Base-by-base conservation (phyloP, 2,329 filamentous ascomycete species). In the Chrysosporium keratinophilum region DNA sequence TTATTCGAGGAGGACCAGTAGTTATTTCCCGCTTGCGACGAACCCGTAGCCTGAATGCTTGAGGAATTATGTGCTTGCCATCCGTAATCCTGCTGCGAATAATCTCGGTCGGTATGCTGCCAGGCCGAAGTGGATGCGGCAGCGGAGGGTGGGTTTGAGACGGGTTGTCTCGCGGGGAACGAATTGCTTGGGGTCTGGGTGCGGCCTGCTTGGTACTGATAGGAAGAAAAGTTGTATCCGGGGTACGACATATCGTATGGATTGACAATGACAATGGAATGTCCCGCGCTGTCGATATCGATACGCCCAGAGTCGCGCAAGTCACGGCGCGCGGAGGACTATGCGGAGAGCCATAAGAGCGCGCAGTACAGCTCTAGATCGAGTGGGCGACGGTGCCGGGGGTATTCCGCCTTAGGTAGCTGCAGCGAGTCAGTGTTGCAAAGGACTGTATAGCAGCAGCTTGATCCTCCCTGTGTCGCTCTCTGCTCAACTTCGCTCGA, bases 191-290 rank as follows among this genome's bases (percentile, higher is more conserved):
- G 35, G 19, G 15, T 48, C 31, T 54, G 52, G 15, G 41, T 43
- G 9, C 56, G 47, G 7, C 34, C 37, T n/a, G 50, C 12, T 37
- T 48, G 33, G 14, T 58, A 45, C 34, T 55, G 56, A 44, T 58
- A 53, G 20, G 52, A 45, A 12, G 53, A 31, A 9, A 56, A 59
- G 10, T 52, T 54, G 37, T 52, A 59, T 12, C 58, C 56, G n/a
- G 54, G 42, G 23, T 58, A 59, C 20, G 56, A 57, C 58, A 59
- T 59, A 33, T 52, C 44, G 39, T 17, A 19, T 14, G 20, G 33
- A 6, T 5, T 19, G 17, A 23, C 1, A 3, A 14, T 19, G 10
- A 2, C n/a, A 28, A 12, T 12, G 41, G 19, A 14, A 23, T 23
- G 14, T 17, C 10, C 37, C 5, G 34, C 23, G 23, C 19, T 20